These are phyloP conservation scores for Alternaria sp. DNA, from an alignment of 2,329 filamentous ascomycete species.

Conservation along the genomic window DNA sequence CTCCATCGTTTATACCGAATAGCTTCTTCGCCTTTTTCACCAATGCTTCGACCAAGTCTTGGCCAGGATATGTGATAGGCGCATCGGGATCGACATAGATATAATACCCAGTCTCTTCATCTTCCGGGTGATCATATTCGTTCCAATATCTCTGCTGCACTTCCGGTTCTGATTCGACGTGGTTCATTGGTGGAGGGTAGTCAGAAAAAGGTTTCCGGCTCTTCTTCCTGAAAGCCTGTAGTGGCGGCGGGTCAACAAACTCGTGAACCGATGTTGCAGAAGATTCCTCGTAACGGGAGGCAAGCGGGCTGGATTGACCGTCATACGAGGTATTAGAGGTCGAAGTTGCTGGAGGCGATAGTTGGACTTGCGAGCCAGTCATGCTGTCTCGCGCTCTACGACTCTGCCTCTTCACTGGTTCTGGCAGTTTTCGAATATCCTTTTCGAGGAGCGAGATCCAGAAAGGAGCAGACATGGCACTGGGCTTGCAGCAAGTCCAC, in stretches of 20 bases:
- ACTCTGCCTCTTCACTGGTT: constrained; percentile 42
- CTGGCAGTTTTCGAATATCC: constrained; percentile 64
- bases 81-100: constrained; percentile 79
- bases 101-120: constrained; percentile 68
- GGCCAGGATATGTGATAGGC: constrained; percentile 67
- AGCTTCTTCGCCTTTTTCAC: constrained; percentile 36
- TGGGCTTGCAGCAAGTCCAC: constrained; percentile 58
- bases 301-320: constrained; percentile 44
- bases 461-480: constrained; percentile 56
- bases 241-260: constrained; percentile 50
- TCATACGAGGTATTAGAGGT: constrained; percentile 52
- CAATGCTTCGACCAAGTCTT: constrained; percentile 64
- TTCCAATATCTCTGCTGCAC: constrained; percentile 72
- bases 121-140: constrained; percentile 83
- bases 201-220: constrained; percentile 45
- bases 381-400: constrained; percentile 38
- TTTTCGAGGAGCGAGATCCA: constrained; percentile 59
- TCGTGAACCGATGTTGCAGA: constrained; percentile 49
- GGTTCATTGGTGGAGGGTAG: constrained; percentile 31
- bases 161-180: constrained; percentile 31
- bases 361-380: constrained; percentile 32
- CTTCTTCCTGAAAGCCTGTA: constrained; percentile 57
- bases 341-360: constrained; percentile 47
- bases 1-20: constrained; percentile 33
- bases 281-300: constrained; percentile 43